Conservation (phyloP, 805 yeast species). For the Candida golubevii region DNA sequence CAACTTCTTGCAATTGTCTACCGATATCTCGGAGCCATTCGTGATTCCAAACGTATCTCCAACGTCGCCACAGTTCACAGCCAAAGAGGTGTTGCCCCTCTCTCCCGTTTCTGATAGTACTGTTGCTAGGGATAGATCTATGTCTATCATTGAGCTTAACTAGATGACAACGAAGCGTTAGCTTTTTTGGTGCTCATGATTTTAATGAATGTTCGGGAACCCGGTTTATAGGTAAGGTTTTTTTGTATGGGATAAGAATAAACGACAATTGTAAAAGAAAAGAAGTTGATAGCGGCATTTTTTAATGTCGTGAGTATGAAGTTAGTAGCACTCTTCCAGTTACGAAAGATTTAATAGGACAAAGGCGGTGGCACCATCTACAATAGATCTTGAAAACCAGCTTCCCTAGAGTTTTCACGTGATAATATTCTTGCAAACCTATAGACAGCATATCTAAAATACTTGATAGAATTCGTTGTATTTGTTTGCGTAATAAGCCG, state of each 20-base stretch:
- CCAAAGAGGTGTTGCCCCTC: conserved; percentile 6
- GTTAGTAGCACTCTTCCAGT: too few species aligned
- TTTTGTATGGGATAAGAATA: too few species aligned
- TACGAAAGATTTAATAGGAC: too few species aligned
- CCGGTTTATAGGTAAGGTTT: too few species aligned
- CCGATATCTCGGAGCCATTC: conserved; percentile 57
- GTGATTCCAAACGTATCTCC: conserved; percentile 64
- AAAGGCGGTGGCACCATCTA: too few species aligned
- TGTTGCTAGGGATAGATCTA: conserved; percentile 17
- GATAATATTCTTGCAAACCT: too few species aligned
- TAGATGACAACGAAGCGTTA: conserved; percentile 1
- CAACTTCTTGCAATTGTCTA: conserved; percentile 51
- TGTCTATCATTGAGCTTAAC: conserved; percentile 26
- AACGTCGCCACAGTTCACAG: conserved; percentile 27
- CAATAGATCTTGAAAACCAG: too few species aligned
- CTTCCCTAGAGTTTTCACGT: neutral
- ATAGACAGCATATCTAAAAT: neutral
- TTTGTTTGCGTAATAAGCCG: conserved; percentile 69
- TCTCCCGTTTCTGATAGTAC: conserved; percentile 13
- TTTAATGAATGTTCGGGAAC: too few species aligned
- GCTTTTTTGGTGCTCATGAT: too few species aligned
- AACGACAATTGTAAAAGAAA: too few species aligned
- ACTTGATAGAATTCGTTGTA: conserved; percentile 63
- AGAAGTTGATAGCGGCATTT: too few species aligned
- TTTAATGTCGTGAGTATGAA: too few species aligned